phyloP scores from a whole-genome alignment of 2,329 filamentous ascomycete genomes.

The Mariannaea elegans region DNA sequence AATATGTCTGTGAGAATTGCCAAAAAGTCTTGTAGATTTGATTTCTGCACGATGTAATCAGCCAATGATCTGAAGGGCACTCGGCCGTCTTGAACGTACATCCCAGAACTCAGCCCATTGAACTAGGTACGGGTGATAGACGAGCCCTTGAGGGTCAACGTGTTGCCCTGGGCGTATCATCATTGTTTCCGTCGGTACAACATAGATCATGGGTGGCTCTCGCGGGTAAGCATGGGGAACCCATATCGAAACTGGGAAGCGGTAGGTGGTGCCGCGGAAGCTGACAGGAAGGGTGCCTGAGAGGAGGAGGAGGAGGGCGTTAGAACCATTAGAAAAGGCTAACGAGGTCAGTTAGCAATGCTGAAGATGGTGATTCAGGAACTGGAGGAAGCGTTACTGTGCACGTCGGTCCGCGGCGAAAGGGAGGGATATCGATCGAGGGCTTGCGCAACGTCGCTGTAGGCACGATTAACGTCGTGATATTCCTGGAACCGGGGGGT shows the following conservation, averaged over 20 bases:
- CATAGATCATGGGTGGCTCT: constrained; percentile 86
- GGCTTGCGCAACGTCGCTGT: constrained; percentile 87
- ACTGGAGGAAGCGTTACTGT: constrained; percentile 70
- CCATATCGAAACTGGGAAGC: constrained; percentile 93
- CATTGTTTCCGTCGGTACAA: constrained; percentile 90
- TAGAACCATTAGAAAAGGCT: constrained; percentile 90
- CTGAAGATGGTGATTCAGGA: constrained; percentile 2
- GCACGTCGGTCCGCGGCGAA: constrained; percentile 89
- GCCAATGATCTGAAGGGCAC: neutral
- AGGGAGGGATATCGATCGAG: constrained; percentile 83
- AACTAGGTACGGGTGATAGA: constrained; percentile 95
- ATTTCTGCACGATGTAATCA: constrained; percentile 66
- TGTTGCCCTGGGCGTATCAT: constrained; percentile 91
- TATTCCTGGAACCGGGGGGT: constrained; percentile 76
- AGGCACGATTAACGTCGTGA: constrained; percentile 89
- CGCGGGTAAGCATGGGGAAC: constrained; percentile 89
- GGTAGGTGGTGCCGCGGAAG: constrained; percentile 89
- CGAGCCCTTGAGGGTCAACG: constrained; percentile 89
- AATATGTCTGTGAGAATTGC: constrained; percentile 87
- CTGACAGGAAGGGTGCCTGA: constrained; percentile 89
- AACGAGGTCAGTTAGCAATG: constrained; percentile 23
- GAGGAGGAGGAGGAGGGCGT: constrained; percentile 86
- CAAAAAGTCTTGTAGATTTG: constrained; percentile 83
- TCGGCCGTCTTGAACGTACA: constrained; percentile 62
- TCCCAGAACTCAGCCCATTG: constrained; percentile 92